A percentile compares a stretch with the other conserved stretches of the same genome.
Conservation (phyloP, 2,329 filamentous ascomycete species). For the Cercospora sp. region DNA sequence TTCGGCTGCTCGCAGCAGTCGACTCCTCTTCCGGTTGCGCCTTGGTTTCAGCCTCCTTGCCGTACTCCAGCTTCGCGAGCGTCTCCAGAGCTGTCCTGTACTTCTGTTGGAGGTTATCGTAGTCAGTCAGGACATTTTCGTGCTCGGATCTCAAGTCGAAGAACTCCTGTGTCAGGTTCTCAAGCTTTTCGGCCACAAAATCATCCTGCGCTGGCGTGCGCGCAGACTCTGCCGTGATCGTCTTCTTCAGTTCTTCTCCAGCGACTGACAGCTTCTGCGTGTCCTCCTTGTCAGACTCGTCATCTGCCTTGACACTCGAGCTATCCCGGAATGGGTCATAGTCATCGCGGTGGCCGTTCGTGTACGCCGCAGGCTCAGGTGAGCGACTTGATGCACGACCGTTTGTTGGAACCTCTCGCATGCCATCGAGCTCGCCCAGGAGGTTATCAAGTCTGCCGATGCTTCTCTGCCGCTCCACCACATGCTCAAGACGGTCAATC, state of each 20-base stretch:
- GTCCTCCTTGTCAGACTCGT: slow-evolving; percentile 26
- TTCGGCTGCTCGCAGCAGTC: slow-evolving; percentile 60
- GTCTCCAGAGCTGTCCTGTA: slow-evolving; percentile 86
- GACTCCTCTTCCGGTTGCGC: slow-evolving; percentile 61
- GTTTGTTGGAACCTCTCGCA: slow-evolving; percentile 22
- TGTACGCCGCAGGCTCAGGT: slow-evolving; percentile 9
- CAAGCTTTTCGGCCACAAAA: slow-evolving; percentile 88
- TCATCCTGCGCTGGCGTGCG: slow-evolving; percentile 77
- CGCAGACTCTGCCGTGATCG: slow-evolving; percentile 41
- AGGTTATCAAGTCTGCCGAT: slow-evolving; percentile 92
- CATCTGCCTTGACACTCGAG: slow-evolving; percentile 14
- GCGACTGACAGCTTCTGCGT: slow-evolving; percentile 12
- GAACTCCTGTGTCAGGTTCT: slow-evolving; percentile 86
- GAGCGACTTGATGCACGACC: slow-evolving; percentile 20
- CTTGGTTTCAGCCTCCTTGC: slow-evolving; percentile 25
- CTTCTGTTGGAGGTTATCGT: slow-evolving; percentile 74
- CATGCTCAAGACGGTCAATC: slow-evolving; percentile 88
- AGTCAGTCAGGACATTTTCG: slow-evolving; percentile 77
- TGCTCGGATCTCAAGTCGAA: slow-evolving; percentile 88
- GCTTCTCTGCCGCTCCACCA: slow-evolving; percentile 91
- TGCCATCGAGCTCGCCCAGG: slow-evolving; percentile 76
- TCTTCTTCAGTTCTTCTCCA: slow-evolving; percentile 16
- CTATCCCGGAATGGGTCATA: slow-evolving; percentile 33
- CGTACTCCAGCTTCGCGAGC: slow-evolving; percentile 79
- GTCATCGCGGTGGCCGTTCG: slow-evolving; percentile 28